Evolutionary conservation across 495 filamentous ascomycete species (phyloP), one percentile per base, ranked within the genome.

Genomic region (Aspergillus haitiensis): DNA sequence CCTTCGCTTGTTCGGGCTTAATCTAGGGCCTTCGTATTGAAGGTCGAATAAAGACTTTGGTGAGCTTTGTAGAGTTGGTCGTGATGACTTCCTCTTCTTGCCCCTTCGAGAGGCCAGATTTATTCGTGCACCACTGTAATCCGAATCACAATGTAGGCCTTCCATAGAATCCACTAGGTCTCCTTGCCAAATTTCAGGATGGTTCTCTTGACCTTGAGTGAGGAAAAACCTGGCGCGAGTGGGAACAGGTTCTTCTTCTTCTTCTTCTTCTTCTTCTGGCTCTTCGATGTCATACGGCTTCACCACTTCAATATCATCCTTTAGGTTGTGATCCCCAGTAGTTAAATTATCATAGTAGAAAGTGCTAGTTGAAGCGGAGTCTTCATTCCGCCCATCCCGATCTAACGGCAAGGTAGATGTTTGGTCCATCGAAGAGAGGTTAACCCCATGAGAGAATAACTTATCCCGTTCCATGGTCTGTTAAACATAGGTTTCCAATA

Each of bases 211-310:
- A 27, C 21, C 21, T 27, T 27, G 21, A 27, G 21, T 27, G 21
- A 27, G 21, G 21, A 27, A 27, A 27, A 27, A 27, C 21, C 21
- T 27, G 21, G 21, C 21, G 21, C 21, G 21, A 27, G 21, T 27
- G 21, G 21, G 21, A 3, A 27, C 21, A 3, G 21, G 21, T 27
- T 27, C 21, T 27, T 27, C 21, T 3, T 27, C 21, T 27, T 27
- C n/a, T n/a, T n/a, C n/a, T n/a, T 47, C 21, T 3, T 77, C 73
- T 32, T 80, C 73, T 6, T 72, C 74, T 1, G 77, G 77, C 53
- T 80, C 77, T 54, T 80, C 77, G 21, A 78, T 70, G 13, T 65
- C 76, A 64, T 78, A 78, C 35, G 77, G 77, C n/a, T 60, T 63
- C 16, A 77, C 63, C 16, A 71, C 60, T 35, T 68, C 50, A 1